Base-by-base conservation (phyloP, 352 stramenopile species). In the Plasmopara viticola region DNA sequence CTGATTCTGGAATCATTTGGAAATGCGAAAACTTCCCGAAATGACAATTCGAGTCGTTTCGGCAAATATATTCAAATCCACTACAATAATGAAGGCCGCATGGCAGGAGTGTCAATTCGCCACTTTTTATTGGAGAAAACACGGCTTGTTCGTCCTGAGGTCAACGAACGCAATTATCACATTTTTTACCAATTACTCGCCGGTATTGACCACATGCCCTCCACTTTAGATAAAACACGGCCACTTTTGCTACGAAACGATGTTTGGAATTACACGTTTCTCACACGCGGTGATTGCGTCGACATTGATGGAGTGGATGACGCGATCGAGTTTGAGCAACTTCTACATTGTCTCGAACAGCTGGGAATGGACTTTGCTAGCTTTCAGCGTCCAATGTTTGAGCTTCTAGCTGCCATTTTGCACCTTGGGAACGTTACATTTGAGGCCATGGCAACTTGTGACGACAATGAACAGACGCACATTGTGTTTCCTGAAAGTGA, bases 21-120 rank as follows among this genome's bases (percentile, higher is more conserved):
- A 8, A 91, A 94, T 28, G 82, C 84, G 6, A 89, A 93, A 62
- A 93, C 79, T 0, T 85, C 74, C 10, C 65, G 86, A 7, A 95
- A 95, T 48, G 84, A 95, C 63, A 95, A 95, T 55, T 91, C 77
- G 6, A 95, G 84, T 74, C 86, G 84, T 6, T 95, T 95, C 38
- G 86, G 86, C 56, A 96, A 96, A 68, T 96, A 90, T 53, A 93
- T 93, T 35, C 80, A 93, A 60, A 90, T 93, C 48, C 71, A 86
- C 37, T 93, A 90, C 66, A 88, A 74, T 54, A 51, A 25, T 9
- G 72, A 91, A 58, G 78, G 78, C 0, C 76, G 78, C 48, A 90
- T 91, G 77, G 72, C 66, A 2, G 72, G 78, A 2, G 82, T 89
- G 1, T 86, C 77, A 3, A 92, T 92, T 28, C 78, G 75, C 3